Evolutionary conservation across 2,329 filamentous ascomycete species (phyloP), one percentile per base, ranked within the genome.

Genomic region (Sclerotinia nivalis): DNA sequence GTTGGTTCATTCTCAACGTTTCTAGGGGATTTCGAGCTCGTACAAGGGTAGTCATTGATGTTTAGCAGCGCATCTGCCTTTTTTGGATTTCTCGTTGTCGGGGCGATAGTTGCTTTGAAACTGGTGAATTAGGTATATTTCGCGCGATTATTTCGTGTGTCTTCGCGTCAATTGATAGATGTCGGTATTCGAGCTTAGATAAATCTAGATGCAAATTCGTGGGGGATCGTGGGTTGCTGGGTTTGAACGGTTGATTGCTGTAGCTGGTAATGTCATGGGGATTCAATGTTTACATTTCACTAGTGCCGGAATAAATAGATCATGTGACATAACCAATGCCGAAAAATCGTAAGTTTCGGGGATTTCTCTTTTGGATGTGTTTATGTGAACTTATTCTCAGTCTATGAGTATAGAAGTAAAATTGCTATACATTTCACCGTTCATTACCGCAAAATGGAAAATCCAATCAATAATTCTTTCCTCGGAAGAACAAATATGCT

Each of bases 1-100:
- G 83, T 75, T 78, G 74, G 81, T 87, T 88, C 88, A 90, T 90
- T 84, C 87, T 90, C 84, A 89, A 83, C 80, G 87, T 82, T 86
- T 89, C 84, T 82, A 90, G 83, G 83, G 87, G 86, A 82, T 85
- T 84, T 79, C 87, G 87, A 79, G 85, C 85, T 81, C 84, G 85
- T 80, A 90, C 83, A 54, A 90, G 83, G 80, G 88, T 89, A 87
- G 88, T 90, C 88, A 90, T 90, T 87, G 87, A 89, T 86, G 66
- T 73, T 69, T 56, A 67, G 73, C 56, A 71, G 75, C 72, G 73
- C 77, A 78, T 78, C 72, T 73, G 75, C 69, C 69, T 73, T 67
- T 59, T 66, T 69, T 47, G 70, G 65, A 69, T 68, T 61, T 49
- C 50, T 69, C 61, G 62, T 52, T 70, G 61, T 54, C 69, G 43